Base-by-base conservation (phyloP, 2,329 filamentous ascomycete genomes). In the Rasamsonia emersonii region DNA sequence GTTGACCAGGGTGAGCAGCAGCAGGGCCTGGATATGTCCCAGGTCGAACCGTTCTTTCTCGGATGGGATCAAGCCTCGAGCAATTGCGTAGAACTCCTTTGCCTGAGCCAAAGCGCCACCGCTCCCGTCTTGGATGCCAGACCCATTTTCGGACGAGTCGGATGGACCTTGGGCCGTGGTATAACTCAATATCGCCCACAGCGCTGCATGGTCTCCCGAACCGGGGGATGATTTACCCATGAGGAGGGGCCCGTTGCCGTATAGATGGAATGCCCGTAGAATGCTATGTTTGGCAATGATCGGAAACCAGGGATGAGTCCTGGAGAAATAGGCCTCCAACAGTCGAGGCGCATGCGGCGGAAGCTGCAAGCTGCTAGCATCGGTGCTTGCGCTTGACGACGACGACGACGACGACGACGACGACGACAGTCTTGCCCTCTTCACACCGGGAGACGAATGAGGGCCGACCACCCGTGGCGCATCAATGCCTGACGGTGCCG, bases 271-370 rank as follows among this genome's bases (percentile, higher is more conserved):
- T 3, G 67, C 59, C 35, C 69, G 70, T 10, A 75, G 53, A 6
- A 75, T 61, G 35, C 69, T 67, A 40, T 75, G 68, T 45, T 73
- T 75, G 29, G 73, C 68, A 16, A 69, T 60, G n/a, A 77, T 65
- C 0, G 73, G 73, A 18, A 77, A 64, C 73, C 73, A 77, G 16
- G 65, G 65, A 41, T 77, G 71, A 1, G 70, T 74, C 34, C 68
- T 67, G 0, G 70, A 64, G 40, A 75, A 75, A 42, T 75, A 77
- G 8, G 68, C 58, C 43, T 76, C 71, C 20, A 77, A 53, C 5
- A 75, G 52, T 10, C 61, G 58, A 48, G 71, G 71, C 6, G 69
- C 62, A 33, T 70, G 62, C 16, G 56, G 43, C 9, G 73, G 73
- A 8, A 76, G 56, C 21, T 52, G 47, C 21, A 58, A 45, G 9